Conservation (phyloP, 2,329 filamentous ascomycete genomes). For the Xylariaceae sp. region DNA sequence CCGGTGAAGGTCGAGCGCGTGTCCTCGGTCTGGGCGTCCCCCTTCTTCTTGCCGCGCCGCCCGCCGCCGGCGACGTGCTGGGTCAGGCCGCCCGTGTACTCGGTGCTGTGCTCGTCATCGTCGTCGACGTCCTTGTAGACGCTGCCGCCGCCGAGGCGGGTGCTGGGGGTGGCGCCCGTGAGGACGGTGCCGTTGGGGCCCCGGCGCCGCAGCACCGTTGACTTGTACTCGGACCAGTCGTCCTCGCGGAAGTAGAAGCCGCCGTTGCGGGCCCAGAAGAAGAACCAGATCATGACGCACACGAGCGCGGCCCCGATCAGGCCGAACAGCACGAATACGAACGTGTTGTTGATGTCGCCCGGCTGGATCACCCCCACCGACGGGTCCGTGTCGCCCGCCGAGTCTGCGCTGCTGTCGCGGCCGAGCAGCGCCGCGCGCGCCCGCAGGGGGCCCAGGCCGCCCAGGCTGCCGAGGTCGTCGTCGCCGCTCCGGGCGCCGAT, state of each 20-base stretch:
- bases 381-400: constrained; percentile 30
- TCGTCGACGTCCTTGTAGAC: constrained; percentile 67
- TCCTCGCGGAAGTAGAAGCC: constrained; percentile 78
- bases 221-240: constrained; percentile 99
- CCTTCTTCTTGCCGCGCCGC: too few relatives aligned
- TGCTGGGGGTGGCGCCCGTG: constrained; percentile 73
- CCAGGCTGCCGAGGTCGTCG: constrained; percentile 17
- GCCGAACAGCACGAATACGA: constrained; percentile 79
- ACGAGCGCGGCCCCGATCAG: constrained; percentile 74
- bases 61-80: constrained; percentile 8
- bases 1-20: constrained; percentile 45
- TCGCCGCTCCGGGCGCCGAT: constrained; percentile 12
- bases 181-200: constrained; percentile 84
- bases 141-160: constrained; percentile 79
- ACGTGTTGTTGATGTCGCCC: constrained; percentile 54
- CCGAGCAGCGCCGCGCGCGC: constrained; percentile 35
- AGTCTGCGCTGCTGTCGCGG: constrained; percentile 25
- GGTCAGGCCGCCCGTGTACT: constrained; percentile 31
- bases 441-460: constrained; percentile 33
- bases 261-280: constrained; percentile 96
- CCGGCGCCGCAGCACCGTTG: constrained; percentile 80
- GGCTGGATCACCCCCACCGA: constrained; percentile 44
- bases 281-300: constrained; percentile 82
- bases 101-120: constrained; percentile 27
- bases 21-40: constrained; percentile 35